phyloP scores from a whole-genome alignment of 176 grass and related monocot genomes.

The Triticum dicoccoides region DNA sequence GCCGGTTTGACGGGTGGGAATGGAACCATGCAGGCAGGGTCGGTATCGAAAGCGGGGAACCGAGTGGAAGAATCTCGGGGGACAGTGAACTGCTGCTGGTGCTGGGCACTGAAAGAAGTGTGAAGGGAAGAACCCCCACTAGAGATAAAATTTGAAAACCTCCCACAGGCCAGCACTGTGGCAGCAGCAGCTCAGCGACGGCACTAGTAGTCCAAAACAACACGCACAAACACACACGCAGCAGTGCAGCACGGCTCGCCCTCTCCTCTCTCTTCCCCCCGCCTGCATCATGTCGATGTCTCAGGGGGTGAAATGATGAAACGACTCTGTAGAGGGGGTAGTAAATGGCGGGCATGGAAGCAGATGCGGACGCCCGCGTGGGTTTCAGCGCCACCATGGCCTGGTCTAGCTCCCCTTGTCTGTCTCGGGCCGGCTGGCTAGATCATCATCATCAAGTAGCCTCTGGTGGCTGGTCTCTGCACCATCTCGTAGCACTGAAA shows the following conservation, averaged over 20 bases:
- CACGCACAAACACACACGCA: constrained; percentile 29
- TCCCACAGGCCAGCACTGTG: constrained; percentile 23
- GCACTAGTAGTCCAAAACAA: constrained; percentile 44
- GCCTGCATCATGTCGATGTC: constrained; percentile 25
- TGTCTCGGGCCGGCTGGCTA: constrained; percentile 29
- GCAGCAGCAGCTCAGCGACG: constrained; percentile 17
- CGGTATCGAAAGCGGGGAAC: constrained; percentile 22
- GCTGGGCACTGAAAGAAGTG: constrained; percentile 20
- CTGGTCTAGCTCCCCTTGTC: constrained; percentile 29
- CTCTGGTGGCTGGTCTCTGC: constrained; percentile 8
- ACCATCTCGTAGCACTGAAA: constrained; percentile 50
- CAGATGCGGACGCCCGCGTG: constrained; percentile 38
- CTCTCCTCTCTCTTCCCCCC: background rate
- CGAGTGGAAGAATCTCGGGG: constrained; percentile 35
- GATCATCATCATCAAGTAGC: background rate
- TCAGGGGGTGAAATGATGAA: constrained; percentile 40
- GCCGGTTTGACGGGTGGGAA: background rate
- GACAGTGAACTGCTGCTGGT: constrained; percentile 25
- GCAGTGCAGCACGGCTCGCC: background rate
- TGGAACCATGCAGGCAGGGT: background rate
- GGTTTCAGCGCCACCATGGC: constrained; percentile 60
- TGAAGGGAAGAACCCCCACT: background rate
- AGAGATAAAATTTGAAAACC: constrained; percentile 31
- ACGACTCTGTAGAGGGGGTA: background rate
- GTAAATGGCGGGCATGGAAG: constrained; percentile 41